Evolutionary conservation across 78 protist genomes (phyloP).

Genomic region (Monosiga brevicollis): DNA sequence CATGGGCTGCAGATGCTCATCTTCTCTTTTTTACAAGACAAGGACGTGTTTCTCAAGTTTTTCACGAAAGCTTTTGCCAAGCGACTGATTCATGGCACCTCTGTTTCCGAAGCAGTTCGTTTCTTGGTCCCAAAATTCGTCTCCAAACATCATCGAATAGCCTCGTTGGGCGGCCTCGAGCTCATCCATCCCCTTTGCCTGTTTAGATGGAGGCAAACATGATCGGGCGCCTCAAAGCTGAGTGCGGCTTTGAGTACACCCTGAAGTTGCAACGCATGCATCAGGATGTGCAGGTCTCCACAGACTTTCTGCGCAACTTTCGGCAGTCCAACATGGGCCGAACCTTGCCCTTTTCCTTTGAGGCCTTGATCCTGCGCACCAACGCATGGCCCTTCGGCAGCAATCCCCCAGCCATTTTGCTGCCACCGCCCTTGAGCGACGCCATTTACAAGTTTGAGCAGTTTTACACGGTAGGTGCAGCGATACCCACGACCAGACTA

Average conservation of each 20-base stretch:
- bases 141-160: no score
- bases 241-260: constrained; percentile 70
- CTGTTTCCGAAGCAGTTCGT: constrained; percentile 49
- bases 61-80: constrained; percentile 59
- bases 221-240: not conserved
- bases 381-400: constrained; percentile 64
- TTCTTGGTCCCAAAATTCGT: no score
- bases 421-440: constrained; percentile 31
- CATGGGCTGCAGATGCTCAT: constrained; percentile 44
- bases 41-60: constrained; percentile 75
- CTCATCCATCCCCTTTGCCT: no score
- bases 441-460: not conserved
- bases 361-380: constrained; percentile 54
- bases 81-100: constrained; percentile 54
- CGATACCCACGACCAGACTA: no score
- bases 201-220: not conserved
- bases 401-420: constrained; percentile 42
- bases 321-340: not conserved
- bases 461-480: not conserved
- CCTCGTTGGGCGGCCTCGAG: no score
- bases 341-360: constrained; percentile 31
- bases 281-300: constrained; percentile 56
- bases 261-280: constrained; percentile 73
- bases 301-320: not conserved
- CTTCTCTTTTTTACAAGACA: constrained; percentile 70